Conservation (phyloP, 176 grass and related monocot genomes). For the Thalia dealbata region DNA sequence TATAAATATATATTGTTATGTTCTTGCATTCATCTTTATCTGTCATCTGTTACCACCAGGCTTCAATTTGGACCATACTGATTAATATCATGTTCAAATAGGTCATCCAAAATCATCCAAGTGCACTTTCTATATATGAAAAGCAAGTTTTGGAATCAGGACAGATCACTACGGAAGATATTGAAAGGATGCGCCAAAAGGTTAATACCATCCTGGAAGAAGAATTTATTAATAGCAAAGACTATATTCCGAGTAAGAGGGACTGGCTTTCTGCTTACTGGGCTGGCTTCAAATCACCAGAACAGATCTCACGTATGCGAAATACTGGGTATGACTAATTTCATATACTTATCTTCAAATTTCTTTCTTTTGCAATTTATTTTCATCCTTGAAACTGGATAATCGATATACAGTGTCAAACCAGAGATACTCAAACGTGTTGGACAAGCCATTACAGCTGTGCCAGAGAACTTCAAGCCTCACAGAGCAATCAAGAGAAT, state of each 20-base stretch:
- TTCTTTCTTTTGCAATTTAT: conserved; percentile 1
- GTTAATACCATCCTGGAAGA: conserved; percentile 76
- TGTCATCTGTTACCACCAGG: not conserved
- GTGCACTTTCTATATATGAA: conserved; percentile 60
- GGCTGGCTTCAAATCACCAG: conserved; percentile 91
- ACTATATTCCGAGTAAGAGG: conserved; percentile 70
- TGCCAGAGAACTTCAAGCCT: conserved; percentile 89
- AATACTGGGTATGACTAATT: conserved; percentile 61
- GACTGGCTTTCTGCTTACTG: conserved; percentile 98
- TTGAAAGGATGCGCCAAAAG: conserved; percentile 64
- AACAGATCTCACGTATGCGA: conserved; percentile 84
- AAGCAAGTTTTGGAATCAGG: conserved; percentile 60
- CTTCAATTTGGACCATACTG: not conserved
- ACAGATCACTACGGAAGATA: conserved; percentile 49
- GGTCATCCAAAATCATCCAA: conserved; percentile 90
- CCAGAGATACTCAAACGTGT: conserved; percentile 85
- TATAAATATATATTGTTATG: not conserved
- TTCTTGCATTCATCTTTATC: not conserved
- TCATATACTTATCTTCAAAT: not conserved
- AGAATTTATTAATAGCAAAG: conserved; percentile 83
- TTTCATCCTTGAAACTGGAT: not conserved
- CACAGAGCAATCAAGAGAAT: conserved; percentile 94
- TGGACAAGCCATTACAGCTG: conserved; percentile 63
- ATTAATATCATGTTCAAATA: conserved; percentile 17
- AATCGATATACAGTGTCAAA: conserved; percentile 52